Percentiles rank a stretch among this genome's conserved stretches.
phyloP scores from a whole-genome alignment of 495 filamentous ascomycete genomes.

The Penicillium paxilli region DNA sequence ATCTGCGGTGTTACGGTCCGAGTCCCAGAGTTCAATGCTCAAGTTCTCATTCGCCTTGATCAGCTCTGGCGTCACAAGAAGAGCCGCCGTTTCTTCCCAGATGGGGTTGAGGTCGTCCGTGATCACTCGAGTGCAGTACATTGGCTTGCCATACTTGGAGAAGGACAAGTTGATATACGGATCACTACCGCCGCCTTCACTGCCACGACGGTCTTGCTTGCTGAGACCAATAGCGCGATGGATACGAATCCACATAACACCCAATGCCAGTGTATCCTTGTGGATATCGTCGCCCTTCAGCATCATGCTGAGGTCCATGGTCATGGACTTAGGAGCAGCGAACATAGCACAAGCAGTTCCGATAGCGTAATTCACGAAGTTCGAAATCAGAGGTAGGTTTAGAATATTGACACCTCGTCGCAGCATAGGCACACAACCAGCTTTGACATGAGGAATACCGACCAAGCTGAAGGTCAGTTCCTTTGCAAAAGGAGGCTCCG shows the following conservation, averaged over 20 bases:
- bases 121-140: conserved; percentile 96
- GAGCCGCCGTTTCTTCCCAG: conserved; percentile 86
- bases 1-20: conserved; percentile 82
- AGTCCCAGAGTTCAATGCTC: conserved; percentile 94
- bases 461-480: conserved; percentile 91
- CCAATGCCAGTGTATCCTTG: conserved; percentile 83
- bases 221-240: conserved; percentile 82
- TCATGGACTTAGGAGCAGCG: conserved; percentile 95
- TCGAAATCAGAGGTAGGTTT: conserved; percentile 89
- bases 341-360: conserved; percentile 83
- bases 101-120: conserved; percentile 92
- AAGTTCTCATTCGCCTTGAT: conserved; percentile 93
- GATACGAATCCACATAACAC: conserved; percentile 87
- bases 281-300: conserved; percentile 85
- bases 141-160: conserved; percentile 93
- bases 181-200: conserved; percentile 85
- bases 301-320: conserved; percentile 86
- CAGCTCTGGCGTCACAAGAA: conserved; percentile 80
- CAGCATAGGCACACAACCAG: conserved; percentile 90
- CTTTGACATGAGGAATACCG: conserved; percentile 84
- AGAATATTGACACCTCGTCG: conserved; percentile 86
- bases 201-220: conserved; percentile 87
- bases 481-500: conserved; percentile 88
- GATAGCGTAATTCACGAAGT: conserved; percentile 97
- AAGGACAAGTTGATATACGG: conserved; percentile 79